Evolutionary conservation across 2,329 filamentous ascomycete species (phyloP).

Genomic region (Fusarium avenaceum): DNA sequence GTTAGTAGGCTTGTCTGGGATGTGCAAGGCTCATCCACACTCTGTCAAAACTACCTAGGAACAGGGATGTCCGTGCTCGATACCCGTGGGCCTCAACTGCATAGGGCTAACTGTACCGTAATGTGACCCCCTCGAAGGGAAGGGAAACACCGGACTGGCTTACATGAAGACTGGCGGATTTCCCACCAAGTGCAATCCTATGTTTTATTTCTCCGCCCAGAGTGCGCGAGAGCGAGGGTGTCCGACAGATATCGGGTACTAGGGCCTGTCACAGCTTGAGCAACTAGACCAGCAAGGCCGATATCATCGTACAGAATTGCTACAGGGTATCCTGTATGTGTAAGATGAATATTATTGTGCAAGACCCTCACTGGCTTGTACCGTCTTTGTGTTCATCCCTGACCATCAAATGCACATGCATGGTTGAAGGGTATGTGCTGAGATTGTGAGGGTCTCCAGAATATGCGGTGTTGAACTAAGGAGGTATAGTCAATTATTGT

Average conservation of each 20-base stretch:
- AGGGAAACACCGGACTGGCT: too few relatives aligned
- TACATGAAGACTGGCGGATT: too few relatives aligned
- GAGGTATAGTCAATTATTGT: conserved; percentile 26
- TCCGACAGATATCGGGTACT: conserved; percentile 23
- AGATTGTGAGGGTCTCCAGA: conserved; percentile 16
- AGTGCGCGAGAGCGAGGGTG: conserved; percentile 1
- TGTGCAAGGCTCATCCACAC: conserved; percentile 16
- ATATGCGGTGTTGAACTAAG: conserved; percentile 42
- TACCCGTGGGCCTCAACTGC: conserved; percentile 3
- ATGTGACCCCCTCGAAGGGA: too few relatives aligned
- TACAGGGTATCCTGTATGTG: conserved; percentile 33
- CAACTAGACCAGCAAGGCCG: conserved; percentile 34
- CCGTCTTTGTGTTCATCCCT: conserved; percentile 11
- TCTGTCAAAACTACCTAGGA: conserved; percentile 16
- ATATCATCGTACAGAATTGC: conserved; percentile 38
- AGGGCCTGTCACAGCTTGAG: neutral
- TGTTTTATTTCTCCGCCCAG: neutral
- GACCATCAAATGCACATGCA: conserved; percentile 22
- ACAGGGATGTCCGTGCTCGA: conserved; percentile 29
- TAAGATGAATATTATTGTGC: conserved; percentile 9
- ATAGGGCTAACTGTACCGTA: neutral
- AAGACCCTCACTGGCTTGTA: conserved; percentile 21
- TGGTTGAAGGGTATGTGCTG: conserved; percentile 19
- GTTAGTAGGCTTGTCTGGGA: conserved; percentile 4
- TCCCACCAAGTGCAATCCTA: too few relatives aligned